Base-by-base conservation (phyloP, 2,329 filamentous ascomycete species). In the Thyridium curvatum region DNA sequence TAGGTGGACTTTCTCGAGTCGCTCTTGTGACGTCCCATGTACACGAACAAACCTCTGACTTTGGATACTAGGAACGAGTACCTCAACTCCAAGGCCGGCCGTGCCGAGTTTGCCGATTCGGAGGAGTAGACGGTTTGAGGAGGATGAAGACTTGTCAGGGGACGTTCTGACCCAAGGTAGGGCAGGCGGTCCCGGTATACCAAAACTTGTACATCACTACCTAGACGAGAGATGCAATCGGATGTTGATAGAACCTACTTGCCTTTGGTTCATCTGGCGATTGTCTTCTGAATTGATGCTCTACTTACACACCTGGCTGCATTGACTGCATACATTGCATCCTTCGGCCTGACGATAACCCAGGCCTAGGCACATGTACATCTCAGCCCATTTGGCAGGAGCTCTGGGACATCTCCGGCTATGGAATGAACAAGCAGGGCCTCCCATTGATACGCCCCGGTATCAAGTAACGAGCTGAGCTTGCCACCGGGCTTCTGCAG, bases 51-150 rank as follows among this genome's bases (percentile, higher is more conserved):
- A 14, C n/a, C n/a, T 10, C 50, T 55, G 41, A 55, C 45, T 12
- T 6, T 13, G n/a, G n/a, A n/a, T 18, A 6, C 10, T 35, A 89
- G 85, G 66, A 89, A 88, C 70, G 74, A 88, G 60, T 88, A 84
- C 68, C 71, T 86, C 55, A 86, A 88, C 75, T 87, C 83, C 53
- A 89, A 89, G 77, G 69, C 73, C 40, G 84, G 84, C 38, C 81
- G 82, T 52, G 70, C 69, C 43, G 70, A 74, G 67, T 66, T 67
- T 47, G 64, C 28, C 38, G 66, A 61, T 31, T 48, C 52, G 42
- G 60, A 65, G 51, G 67, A 68, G 55, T 71, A 68, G 35, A 35
- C 21, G 26, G 28, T 37, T 29, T 14, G 37, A 26, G 26, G 14
- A 32, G 15, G 30, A 29, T 26, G 21, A 10, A 26, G 21, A 10